phyloP scores from a whole-genome alignment of 2,329 filamentous ascomycete species.

The Hysterium pulicare region DNA sequence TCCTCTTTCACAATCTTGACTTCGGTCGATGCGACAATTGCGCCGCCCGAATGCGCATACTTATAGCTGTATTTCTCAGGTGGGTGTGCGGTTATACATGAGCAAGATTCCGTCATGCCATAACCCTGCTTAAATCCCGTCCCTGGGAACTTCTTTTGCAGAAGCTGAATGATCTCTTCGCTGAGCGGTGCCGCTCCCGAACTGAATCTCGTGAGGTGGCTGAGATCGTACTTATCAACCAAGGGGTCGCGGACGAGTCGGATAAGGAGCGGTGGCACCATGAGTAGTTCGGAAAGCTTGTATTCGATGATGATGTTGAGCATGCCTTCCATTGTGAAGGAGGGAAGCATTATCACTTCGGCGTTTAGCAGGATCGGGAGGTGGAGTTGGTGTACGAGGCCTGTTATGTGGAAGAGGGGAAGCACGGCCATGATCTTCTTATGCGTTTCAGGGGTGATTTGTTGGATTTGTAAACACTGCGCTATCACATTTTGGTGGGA shows the following conservation, averaged over 20 bases:
- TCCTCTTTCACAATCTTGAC: slow-evolving; percentile 58
- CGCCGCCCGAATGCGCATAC: slow-evolving; percentile 56
- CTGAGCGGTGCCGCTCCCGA: slow-evolving; percentile 56
- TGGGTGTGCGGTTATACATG: slow-evolving; percentile 61
- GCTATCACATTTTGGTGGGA: slow-evolving; percentile 54
- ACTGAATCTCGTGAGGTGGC: slow-evolving; percentile 50
- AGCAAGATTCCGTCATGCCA: slow-evolving; percentile 66
- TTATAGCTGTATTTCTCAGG: slow-evolving; percentile 55
- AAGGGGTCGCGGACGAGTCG: slow-evolving; percentile 52
- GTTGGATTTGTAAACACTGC: slow-evolving; percentile 57
- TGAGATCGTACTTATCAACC: slow-evolving; percentile 51
- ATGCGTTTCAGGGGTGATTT: slow-evolving; percentile 49
- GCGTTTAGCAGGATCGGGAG: slow-evolving; percentile 61
- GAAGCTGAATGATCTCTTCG: slow-evolving; percentile 54
- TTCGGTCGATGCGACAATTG: slow-evolving; percentile 56
- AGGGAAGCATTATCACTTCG: slow-evolving; percentile 63
- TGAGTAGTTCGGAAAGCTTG: slow-evolving; percentile 54
- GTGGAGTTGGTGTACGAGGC: slow-evolving; percentile 61
- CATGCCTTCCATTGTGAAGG: slow-evolving; percentile 61
- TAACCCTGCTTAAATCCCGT: slow-evolving; percentile 65
- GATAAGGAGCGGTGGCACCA: slow-evolving; percentile 60
- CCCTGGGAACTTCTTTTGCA: slow-evolving; percentile 56
- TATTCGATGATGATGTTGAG: slow-evolving; percentile 52
- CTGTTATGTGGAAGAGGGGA: slow-evolving; percentile 57
- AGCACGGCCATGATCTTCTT: slow-evolving; percentile 56